Percentiles rank a stretch among this genome's conserved stretches.
Conservation (phyloP, 2,329 filamentous ascomycete genomes). For the Botrytis aclada region DNA sequence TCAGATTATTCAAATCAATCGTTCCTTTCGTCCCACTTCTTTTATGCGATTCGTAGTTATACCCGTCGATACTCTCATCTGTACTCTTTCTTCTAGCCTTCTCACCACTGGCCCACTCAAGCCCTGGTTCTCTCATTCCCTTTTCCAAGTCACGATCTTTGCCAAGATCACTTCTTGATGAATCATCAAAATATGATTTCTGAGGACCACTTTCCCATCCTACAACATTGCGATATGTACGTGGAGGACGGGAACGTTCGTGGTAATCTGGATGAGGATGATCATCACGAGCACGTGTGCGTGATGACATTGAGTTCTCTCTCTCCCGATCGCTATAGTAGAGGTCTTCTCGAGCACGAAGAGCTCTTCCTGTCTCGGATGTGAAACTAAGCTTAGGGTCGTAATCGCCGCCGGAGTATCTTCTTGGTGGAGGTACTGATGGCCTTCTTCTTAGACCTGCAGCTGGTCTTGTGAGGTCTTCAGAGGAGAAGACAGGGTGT, state of each 20-base stretch:
- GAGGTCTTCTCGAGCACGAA: slow-evolving; percentile 11
- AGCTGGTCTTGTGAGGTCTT: slow-evolving; percentile 11
- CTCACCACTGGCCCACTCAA: slow-evolving; percentile 14
- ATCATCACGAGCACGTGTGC: slow-evolving; percentile 7
- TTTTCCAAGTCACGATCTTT: slow-evolving; percentile 28
- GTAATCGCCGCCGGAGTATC: slow-evolving; percentile 13
- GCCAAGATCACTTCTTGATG: slow-evolving; percentile 13
- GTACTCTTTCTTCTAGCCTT: slow-evolving; percentile 17
- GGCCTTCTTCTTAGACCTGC: slow-evolving; percentile 14
- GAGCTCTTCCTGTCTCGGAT: slow-evolving; percentile 4
- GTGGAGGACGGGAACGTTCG: slow-evolving; percentile 32
- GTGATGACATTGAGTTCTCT: slow-evolving; percentile 9
- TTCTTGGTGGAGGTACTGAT: slow-evolving; percentile 6
- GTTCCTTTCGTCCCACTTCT: slow-evolving; percentile 11
- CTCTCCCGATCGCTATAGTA: slow-evolving; percentile 7
- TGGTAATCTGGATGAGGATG: slow-evolving; percentile 28
- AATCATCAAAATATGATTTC: slow-evolving; percentile 31
- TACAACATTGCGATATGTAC: slow-evolving; percentile 30
- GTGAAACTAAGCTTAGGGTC: slow-evolving; percentile 9
- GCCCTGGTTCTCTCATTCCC: neutral
- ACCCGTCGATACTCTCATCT: slow-evolving; percentile 31
- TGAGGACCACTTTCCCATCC: slow-evolving; percentile 16
- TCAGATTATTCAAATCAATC: slow-evolving; percentile 43
- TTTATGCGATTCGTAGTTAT: slow-evolving; percentile 29
- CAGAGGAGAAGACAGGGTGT: slow-evolving; percentile 11